These are phyloP conservation scores for Streptanthus diversifolius DNA, from an alignment of 345 rosid genomes.

Conservation along the genomic window DNA sequence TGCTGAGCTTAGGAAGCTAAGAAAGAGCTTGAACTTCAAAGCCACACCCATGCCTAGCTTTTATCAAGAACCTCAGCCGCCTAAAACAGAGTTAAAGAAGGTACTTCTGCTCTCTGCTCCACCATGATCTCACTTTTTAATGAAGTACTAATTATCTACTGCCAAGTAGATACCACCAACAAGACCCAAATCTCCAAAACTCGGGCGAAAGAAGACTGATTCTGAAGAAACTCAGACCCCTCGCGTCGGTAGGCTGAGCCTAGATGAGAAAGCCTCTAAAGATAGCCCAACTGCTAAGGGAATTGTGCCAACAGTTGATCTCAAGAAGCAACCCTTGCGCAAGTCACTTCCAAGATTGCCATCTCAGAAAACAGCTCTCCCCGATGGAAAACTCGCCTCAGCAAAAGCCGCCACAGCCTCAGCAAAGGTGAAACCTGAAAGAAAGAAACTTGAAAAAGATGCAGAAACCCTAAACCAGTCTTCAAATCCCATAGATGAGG, in stretches of 20 bases:
- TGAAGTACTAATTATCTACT: not conserved
- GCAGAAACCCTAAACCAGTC: slow-evolving; percentile 33
- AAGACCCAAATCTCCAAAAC: slow-evolving; percentile 95
- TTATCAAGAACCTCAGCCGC: slow-evolving; percentile 93
- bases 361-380: slow-evolving; percentile 59
- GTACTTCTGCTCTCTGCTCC: slow-evolving; percentile 37
- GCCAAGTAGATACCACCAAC: slow-evolving; percentile 81
- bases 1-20: slow-evolving; percentile 84
- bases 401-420: slow-evolving; percentile 18
- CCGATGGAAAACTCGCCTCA: slow-evolving; percentile 35
- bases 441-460: slow-evolving; percentile 35
- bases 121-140: not conserved
- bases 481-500: slow-evolving; percentile 36
- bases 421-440: slow-evolving; percentile 40
- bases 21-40: slow-evolving; percentile 91
- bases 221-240: slow-evolving; percentile 47
- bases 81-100: slow-evolving; percentile 87
- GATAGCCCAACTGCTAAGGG: slow-evolving; percentile 44
- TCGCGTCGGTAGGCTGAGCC: slow-evolving; percentile 52
- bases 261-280: slow-evolving; percentile 55
- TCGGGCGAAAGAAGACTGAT: slow-evolving; percentile 82
- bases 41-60: slow-evolving; percentile 99
- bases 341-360: slow-evolving; percentile 91
- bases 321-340: slow-evolving; percentile 58
- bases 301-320: slow-evolving; percentile 38